Percentiles rank a stretch among this genome's conserved stretches.
phyloP scores from a whole-genome alignment of 805 yeast genomes.

The Saccharomycopsis selenospora region DNA sequence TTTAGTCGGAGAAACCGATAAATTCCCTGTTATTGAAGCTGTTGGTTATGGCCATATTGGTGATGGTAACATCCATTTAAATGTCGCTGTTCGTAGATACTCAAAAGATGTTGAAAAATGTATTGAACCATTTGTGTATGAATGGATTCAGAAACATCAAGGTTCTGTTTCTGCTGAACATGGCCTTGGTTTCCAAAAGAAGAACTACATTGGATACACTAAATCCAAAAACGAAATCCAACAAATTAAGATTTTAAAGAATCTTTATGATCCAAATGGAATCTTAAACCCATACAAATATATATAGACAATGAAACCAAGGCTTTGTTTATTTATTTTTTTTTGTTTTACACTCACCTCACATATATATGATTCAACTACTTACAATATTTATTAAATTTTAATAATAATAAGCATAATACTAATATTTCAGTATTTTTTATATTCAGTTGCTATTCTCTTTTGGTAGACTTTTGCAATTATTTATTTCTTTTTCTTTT shows the following conservation, averaged over 20 bases:
- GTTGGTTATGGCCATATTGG: slow-evolving; percentile 99
- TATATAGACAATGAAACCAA: too few relatives aligned
- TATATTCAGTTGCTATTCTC: too few relatives aligned
- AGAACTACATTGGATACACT: slow-evolving; percentile 78
- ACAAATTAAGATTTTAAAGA: slow-evolving; percentile 71
- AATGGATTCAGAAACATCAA: slow-evolving; percentile 61
- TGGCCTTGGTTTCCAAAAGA: slow-evolving; percentile 96
- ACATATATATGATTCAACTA: too few relatives aligned
- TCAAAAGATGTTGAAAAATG: slow-evolving; percentile 67
- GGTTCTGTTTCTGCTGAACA: slow-evolving; percentile 98
- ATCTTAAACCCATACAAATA: slow-evolving; percentile 95
- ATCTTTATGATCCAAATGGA: slow-evolving; percentile 82
- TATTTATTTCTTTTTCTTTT: too few relatives aligned
- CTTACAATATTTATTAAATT: too few relatives aligned
- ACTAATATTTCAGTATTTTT: too few relatives aligned
- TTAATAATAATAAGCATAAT: too few relatives aligned
- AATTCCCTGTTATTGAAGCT: slow-evolving; percentile 77
- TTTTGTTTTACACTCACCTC: too few relatives aligned
- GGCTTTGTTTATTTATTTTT: too few relatives aligned
- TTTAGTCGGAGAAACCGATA: slow-evolving; percentile 55
- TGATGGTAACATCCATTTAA: slow-evolving; percentile 92
- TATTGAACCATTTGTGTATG: slow-evolving; percentile 92
- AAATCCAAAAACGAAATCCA: slow-evolving; percentile 65
- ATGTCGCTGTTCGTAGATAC: slow-evolving; percentile 84
- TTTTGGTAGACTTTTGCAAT: too few relatives aligned